These are phyloP conservation scores for Lithospermum erythrorhizon DNA, from an alignment of 257 asterid species.

Conservation along the genomic window DNA sequence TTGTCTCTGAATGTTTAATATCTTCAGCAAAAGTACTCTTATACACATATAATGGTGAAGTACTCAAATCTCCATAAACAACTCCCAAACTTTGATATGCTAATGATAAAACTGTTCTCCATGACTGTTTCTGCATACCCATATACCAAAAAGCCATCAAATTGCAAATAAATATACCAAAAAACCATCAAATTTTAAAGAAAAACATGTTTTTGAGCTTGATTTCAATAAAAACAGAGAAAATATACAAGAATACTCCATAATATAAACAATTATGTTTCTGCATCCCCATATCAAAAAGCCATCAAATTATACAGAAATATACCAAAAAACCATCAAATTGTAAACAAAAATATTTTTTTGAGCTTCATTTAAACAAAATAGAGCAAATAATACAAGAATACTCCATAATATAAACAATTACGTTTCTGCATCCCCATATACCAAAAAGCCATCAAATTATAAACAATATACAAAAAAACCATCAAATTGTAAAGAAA, in stretches of 20 bases:
- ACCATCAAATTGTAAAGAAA: too few species aligned
- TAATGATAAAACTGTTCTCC: conserved; percentile 66
- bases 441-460: conserved; percentile 8
- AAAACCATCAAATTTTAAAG: too few species aligned
- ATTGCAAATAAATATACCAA: not conserved
- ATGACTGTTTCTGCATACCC: conserved; percentile 64
- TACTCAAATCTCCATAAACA: conserved; percentile 92
- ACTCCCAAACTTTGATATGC: conserved; percentile 92
- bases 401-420: conserved; percentile 11
- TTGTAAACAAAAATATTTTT: too few species aligned
- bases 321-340: too few species aligned
- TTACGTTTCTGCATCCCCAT: conserved; percentile 43
- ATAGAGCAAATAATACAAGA: not conserved
- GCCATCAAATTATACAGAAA: too few species aligned
- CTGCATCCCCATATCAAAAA: conserved; percentile 34
- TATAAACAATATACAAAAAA: not conserved
- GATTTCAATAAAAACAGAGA: not conserved
- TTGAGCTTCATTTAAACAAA: not conserved
- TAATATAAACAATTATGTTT: conserved; percentile 21
- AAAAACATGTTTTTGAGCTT: too few species aligned
- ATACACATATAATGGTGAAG: conserved; percentile 78
- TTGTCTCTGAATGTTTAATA: conserved; percentile 60
- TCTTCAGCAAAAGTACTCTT: conserved; percentile 86
- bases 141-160: conserved; percentile 9
- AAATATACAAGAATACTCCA: conserved; percentile 3